Percentiles rank a stretch among this genome's conserved stretches.
phyloP scores from a whole-genome alignment of 1,139 yeast species.

The Hyphopichia buzzinii region DNA sequence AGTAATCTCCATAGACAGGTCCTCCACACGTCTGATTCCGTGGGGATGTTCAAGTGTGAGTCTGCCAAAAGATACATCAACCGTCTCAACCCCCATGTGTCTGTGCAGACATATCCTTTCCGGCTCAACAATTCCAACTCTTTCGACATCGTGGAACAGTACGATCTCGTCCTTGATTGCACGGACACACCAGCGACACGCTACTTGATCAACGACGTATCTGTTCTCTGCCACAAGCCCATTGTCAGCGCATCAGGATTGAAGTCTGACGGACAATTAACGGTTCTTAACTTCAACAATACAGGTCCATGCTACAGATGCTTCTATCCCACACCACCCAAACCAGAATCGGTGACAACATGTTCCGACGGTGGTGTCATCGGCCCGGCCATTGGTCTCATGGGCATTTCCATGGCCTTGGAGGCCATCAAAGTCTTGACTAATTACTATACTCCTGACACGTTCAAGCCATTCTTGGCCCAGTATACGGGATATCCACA shows the following conservation, averaged over 20 bases:
- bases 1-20: conserved; percentile 91
- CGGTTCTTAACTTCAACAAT: conserved; percentile 65
- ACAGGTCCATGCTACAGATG: conserved; percentile 94
- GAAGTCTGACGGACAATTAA: conserved; percentile 85
- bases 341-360: conserved; percentile 75
- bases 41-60: conserved; percentile 73
- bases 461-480: conserved; percentile 66
- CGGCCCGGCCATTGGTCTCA: conserved; percentile 91
- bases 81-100: conserved; percentile 66
- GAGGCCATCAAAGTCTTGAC: conserved; percentile 79
- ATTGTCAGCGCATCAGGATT: conserved; percentile 92
- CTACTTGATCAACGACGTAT: conserved; percentile 83
- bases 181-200: conserved; percentile 91
- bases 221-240: conserved; percentile 66
- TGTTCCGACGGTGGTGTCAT: conserved; percentile 95
- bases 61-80: conserved; percentile 62
- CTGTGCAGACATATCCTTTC: conserved; percentile 49
- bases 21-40: conserved; percentile 63
- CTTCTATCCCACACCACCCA: conserved; percentile 87
- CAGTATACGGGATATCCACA: conserved; percentile 73
- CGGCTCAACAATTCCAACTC: conserved; percentile 60
- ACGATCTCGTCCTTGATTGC: conserved; percentile 84
- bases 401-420: conserved; percentile 86
- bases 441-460: conserved; percentile 48
- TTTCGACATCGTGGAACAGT: conserved; percentile 54